phyloP scores from a whole-genome alignment of 768 basidiomycete species.

The Lentinula lateritia region DNA sequence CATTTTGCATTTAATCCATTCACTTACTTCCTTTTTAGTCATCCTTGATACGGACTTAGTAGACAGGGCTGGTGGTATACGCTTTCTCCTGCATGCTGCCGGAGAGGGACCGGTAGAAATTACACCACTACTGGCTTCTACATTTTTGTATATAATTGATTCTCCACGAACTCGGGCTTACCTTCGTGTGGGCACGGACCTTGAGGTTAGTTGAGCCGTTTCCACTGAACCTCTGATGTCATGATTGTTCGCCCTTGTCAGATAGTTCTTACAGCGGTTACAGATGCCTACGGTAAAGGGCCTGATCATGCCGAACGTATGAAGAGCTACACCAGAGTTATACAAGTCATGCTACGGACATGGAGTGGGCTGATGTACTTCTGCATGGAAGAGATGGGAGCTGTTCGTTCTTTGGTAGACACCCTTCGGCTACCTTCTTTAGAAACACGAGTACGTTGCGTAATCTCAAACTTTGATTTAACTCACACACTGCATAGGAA shows the following conservation, averaged over 20 bases:
- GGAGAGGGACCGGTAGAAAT: conserved; percentile 89
- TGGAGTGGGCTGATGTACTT: conserved; percentile 97
- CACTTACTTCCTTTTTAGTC: conserved; percentile 38
- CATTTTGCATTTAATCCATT: background rate
- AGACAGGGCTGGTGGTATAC: conserved; percentile 74
- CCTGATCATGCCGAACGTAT: conserved; percentile 75
- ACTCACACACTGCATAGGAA: conserved; percentile 50
- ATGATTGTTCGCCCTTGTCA: conserved; percentile 20
- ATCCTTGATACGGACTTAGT: conserved; percentile 85
- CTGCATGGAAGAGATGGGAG: conserved; percentile 83
- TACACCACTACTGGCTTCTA: conserved; percentile 68
- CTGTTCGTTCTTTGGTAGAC: conserved; percentile 79
- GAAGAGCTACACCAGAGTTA: conserved; percentile 69
- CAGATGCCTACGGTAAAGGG: conserved; percentile 87
- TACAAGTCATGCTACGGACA: conserved; percentile 79
- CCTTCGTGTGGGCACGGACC: conserved; percentile 75
- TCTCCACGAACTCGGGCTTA: conserved; percentile 77
- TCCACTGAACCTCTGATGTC: background rate
- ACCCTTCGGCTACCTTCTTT: conserved; percentile 85
- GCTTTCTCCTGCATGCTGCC: conserved; percentile 79
- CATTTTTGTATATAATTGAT: conserved; percentile 82
- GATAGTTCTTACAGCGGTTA: conserved; percentile 86
- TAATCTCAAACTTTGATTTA: background rate
- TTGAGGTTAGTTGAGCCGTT: conserved; percentile 60
- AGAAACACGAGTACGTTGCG: conserved; percentile 67